Conservation (phyloP, 345 rosid genomes). For the Pugionium dolabratum region DNA sequence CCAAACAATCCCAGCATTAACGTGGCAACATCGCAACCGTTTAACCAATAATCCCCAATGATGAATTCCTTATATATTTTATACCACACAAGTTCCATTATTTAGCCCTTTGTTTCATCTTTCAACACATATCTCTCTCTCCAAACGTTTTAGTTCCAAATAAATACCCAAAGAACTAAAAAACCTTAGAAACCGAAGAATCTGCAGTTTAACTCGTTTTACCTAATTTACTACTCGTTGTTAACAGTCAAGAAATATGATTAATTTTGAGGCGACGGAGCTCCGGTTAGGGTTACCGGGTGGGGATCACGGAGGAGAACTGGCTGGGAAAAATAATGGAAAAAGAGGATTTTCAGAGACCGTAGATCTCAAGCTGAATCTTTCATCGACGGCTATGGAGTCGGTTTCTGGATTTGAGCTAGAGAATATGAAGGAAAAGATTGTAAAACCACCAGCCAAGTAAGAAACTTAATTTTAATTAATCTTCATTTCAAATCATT, state of each 20-base stretch:
- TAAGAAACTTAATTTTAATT: slow-evolving; percentile 35
- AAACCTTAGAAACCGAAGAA: neutral
- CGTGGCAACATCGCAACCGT: slow-evolving; percentile 54
- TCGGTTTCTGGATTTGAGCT: slow-evolving; percentile 24
- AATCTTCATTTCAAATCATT: neutral
- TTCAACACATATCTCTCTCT: slow-evolving; percentile 17
- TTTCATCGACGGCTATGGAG: slow-evolving; percentile 51
- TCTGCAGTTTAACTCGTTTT: slow-evolving; percentile 1
- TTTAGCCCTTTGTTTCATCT: slow-evolving; percentile 32
- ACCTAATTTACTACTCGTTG: neutral
- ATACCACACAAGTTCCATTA: slow-evolving; percentile 37
- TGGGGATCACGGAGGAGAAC: slow-evolving; percentile 37
- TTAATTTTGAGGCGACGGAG: slow-evolving; percentile 89
- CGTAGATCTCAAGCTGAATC: slow-evolving; percentile 71
- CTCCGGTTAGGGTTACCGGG: slow-evolving; percentile 72
- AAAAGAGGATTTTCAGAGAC: slow-evolving; percentile 70
- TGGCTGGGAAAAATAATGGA: slow-evolving; percentile 40
- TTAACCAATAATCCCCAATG: neutral
- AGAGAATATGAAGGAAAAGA: slow-evolving; percentile 43
- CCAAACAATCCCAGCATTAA: slow-evolving; percentile 44
- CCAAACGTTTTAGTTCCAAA: neutral
- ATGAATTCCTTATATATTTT: slow-evolving; percentile 32
- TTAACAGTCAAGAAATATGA: slow-evolving; percentile 37
- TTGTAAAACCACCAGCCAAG: slow-evolving; percentile 64
- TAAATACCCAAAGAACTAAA: neutral